Evolutionary conservation across 768 basidiomycete species (phyloP).

Genomic region (Suillus weaverae): DNA sequence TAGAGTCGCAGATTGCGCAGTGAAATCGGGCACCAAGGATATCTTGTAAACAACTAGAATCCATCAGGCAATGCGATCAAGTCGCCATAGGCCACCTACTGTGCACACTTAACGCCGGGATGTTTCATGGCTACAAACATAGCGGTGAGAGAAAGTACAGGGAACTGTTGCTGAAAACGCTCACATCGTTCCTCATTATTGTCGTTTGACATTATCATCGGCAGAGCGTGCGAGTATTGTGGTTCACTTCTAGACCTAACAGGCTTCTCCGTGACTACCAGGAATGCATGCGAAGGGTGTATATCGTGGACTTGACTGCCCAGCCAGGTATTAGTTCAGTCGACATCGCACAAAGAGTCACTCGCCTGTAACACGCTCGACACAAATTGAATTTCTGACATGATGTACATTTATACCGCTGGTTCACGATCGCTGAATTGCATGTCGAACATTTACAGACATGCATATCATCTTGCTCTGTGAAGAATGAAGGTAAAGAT

Average conservation of each 20-base stretch:
- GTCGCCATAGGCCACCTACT: slow-evolving; percentile 51
- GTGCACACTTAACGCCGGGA: slow-evolving; percentile 80
- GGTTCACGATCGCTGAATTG: slow-evolving; percentile 52
- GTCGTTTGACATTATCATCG: slow-evolving; percentile 34
- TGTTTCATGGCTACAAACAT: slow-evolving; percentile 63
- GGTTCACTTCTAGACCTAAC: slow-evolving; percentile 41
- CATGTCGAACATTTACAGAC: slow-evolving; percentile 83
- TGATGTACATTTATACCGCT: slow-evolving; percentile 82
- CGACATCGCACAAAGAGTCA: not conserved
- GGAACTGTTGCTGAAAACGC: slow-evolving; percentile 21
- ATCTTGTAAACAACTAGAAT: slow-evolving; percentile 77
- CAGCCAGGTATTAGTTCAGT: slow-evolving; percentile 8
- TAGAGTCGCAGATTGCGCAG: slow-evolving; percentile 82
- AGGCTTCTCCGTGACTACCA: slow-evolving; percentile 70
- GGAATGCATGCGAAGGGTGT: slow-evolving; percentile 86
- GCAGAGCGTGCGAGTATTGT: slow-evolving; percentile 31
- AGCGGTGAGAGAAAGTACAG: slow-evolving; percentile 8
- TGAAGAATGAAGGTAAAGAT: slow-evolving; percentile 19
- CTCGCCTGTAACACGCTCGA: slow-evolving; percentile 77
- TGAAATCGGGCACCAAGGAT: slow-evolving; percentile 93
- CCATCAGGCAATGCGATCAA: not conserved
- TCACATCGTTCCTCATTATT: slow-evolving; percentile 61
- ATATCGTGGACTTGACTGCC: slow-evolving; percentile 85
- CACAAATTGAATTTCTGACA: slow-evolving; percentile 83
- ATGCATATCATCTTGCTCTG: slow-evolving; percentile 70